Evolutionary conservation across 2,329 filamentous ascomycete species (phyloP).

Genomic region (Exophiala alcalophila): DNA sequence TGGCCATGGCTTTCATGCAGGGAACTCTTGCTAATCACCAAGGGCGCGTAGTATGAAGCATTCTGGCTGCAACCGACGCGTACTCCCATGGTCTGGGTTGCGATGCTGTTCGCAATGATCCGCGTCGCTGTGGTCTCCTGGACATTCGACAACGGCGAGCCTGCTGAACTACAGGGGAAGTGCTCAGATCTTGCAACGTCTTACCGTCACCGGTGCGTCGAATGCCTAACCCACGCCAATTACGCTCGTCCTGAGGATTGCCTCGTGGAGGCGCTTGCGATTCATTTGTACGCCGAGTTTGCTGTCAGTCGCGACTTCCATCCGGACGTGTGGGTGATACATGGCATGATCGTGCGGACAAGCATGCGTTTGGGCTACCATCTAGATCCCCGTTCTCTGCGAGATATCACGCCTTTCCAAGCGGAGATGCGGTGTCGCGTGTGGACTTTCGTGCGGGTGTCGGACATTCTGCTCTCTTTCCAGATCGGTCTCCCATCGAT

Average conservation of each 20-base stretch:
- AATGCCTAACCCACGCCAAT: slow-evolving; percentile 61
- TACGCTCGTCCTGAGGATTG: slow-evolving; percentile 60
- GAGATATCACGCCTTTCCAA: slow-evolving; percentile 58
- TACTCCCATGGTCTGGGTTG: slow-evolving; percentile 60
- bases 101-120: slow-evolving; percentile 63
- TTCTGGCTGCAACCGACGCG: slow-evolving; percentile 60
- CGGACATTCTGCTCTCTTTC: slow-evolving; percentile 64
- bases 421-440: slow-evolving; percentile 56
- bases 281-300: slow-evolving; percentile 62
- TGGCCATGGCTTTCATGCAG: too few species aligned
- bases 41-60: slow-evolving; percentile 62
- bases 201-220: slow-evolving; percentile 56
- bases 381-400: slow-evolving; percentile 58
- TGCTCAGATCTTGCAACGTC: slow-evolving; percentile 48
- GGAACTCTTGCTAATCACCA: too few species aligned
- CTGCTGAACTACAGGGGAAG: slow-evolving; percentile 60
- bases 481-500: slow-evolving; percentile 67
- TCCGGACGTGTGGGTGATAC: slow-evolving; percentile 58
- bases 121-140: slow-evolving; percentile 63
- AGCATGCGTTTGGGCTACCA: slow-evolving; percentile 67
- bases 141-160: slow-evolving; percentile 59
- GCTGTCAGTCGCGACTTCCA: slow-evolving; percentile 58
- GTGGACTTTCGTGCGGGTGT: slow-evolving; percentile 52
- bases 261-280: slow-evolving; percentile 60
- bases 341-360: slow-evolving; percentile 58